phyloP scores from a whole-genome alignment of 2,329 filamentous ascomycete genomes.

The Zasmidium citrigriseum region DNA sequence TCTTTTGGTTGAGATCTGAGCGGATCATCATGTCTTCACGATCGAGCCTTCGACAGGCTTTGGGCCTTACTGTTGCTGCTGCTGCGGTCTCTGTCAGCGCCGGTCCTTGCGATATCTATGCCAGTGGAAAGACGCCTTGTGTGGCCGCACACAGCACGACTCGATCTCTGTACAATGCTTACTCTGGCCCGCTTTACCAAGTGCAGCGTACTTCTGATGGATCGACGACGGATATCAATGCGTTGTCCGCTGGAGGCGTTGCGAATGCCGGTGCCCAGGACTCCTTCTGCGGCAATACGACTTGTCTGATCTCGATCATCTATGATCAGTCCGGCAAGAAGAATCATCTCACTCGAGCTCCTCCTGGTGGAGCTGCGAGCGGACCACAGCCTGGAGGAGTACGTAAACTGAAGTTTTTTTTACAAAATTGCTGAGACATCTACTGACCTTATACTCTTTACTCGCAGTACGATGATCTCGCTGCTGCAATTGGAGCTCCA shows the following conservation, averaged over 20 bases:
- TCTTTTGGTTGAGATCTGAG: background rate
- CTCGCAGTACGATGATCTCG: conserved; percentile 64
- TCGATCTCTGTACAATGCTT: conserved; percentile 60
- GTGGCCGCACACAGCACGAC: conserved; percentile 67
- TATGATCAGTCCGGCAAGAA: conserved; percentile 65
- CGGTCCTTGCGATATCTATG: conserved; percentile 64
- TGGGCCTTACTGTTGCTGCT: conserved; percentile 18
- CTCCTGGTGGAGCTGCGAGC: conserved; percentile 54
- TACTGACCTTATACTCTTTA: too few species aligned
- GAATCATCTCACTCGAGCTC: conserved; percentile 65
- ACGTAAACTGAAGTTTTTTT: too few species aligned
- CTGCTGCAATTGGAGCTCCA: conserved; percentile 61
- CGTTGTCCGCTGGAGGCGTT: conserved; percentile 60
- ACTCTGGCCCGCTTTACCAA: conserved; percentile 59
- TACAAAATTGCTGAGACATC: too few species aligned
- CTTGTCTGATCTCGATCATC: conserved; percentile 62
- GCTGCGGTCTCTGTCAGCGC: conserved; percentile 37
- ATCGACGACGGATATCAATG: conserved; percentile 50
- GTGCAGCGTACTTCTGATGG: conserved; percentile 58
- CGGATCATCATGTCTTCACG: conserved; percentile 13
- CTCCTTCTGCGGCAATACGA: conserved; percentile 60
- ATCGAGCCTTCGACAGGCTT: conserved; percentile 1
- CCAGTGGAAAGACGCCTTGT: conserved; percentile 61
- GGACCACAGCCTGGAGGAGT: conserved; percentile 59
- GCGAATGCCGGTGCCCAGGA: conserved; percentile 63